A percentile compares a stretch with the other conserved stretches of the same genome.
phyloP scores from a whole-genome alignment of 2,329 filamentous ascomycete genomes.

The Aquanectria penicillioides region DNA sequence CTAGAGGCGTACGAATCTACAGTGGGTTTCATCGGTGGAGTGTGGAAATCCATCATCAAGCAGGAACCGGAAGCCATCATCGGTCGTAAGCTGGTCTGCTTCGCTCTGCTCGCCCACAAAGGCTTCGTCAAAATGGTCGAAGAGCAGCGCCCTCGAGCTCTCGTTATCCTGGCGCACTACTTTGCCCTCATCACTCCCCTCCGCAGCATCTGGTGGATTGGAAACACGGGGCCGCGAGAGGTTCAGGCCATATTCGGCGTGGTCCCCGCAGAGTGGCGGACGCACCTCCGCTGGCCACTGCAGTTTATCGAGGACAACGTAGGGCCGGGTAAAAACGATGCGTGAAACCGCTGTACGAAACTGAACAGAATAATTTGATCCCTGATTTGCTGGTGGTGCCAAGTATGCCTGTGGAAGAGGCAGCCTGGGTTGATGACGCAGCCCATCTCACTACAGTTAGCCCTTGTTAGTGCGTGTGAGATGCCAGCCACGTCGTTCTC shows the following conservation, averaged over 20 bases:
- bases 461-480: background rate
- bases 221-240: slow-evolving; percentile 28
- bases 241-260: slow-evolving; percentile 24
- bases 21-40: slow-evolving; percentile 30
- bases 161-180: slow-evolving; percentile 36
- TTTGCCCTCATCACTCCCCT: slow-evolving; percentile 31
- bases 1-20: slow-evolving; percentile 31
- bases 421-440: too few species aligned
- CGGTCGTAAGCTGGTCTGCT: slow-evolving; percentile 26
- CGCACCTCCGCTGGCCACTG: slow-evolving; percentile 12
- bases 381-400: too few species aligned
- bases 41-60: slow-evolving; percentile 27
- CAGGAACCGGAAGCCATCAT: slow-evolving; percentile 4
- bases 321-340: too few species aligned
- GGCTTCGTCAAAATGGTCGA: slow-evolving; percentile 32
- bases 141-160: slow-evolving; percentile 32
- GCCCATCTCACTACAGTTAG: background rate
- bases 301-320: slow-evolving; percentile 7
- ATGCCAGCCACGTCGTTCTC: slow-evolving; percentile 3
- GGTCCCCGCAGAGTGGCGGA: slow-evolving; percentile 22
- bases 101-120: slow-evolving; percentile 32
- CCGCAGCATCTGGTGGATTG: slow-evolving; percentile 32
- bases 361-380: too few species aligned
- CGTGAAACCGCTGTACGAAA: too few species aligned
- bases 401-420: too few species aligned